phyloP scores from a whole-genome alignment of 2,329 filamentous ascomycete genomes.

The Fusarium duplospermum region DNA sequence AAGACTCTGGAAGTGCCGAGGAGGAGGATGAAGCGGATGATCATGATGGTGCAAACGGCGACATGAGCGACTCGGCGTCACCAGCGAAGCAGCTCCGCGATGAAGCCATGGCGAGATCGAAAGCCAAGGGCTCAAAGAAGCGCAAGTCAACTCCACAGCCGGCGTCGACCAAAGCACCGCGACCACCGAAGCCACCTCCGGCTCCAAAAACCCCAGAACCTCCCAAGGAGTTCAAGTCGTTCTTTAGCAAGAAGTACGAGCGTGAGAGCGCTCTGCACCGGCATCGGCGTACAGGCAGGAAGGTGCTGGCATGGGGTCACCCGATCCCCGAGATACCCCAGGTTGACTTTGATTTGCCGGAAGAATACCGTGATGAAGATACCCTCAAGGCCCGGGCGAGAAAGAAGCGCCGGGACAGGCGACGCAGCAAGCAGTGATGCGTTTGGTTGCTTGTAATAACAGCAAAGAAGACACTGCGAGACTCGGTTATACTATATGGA shows the following conservation, averaged over 20 bases:
- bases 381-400: conserved; percentile 69
- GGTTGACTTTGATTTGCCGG: conserved; percentile 79
- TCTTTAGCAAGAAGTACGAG: conserved; percentile 83
- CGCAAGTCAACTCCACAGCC: conserved; percentile 45
- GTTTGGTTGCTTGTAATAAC: conserved; percentile 35
- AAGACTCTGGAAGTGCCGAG: conserved; percentile 44
- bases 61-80: conserved; percentile 59
- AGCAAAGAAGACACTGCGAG: conserved; percentile 17
- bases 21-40: conserved; percentile 43
- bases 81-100: conserved; percentile 78
- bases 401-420: conserved; percentile 70
- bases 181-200: conserved; percentile 41
- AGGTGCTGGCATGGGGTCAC: conserved; percentile 82
- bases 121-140: conserved; percentile 50
- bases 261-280: conserved; percentile 83
- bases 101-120: conserved; percentile 71
- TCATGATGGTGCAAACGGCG: conserved; percentile 65
- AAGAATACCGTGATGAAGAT: conserved; percentile 69
- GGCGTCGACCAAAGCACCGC: conserved; percentile 20
- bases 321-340: conserved; percentile 79
- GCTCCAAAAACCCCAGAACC: conserved; percentile 52
- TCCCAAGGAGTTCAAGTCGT: conserved; percentile 80
- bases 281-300: conserved; percentile 75
- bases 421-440: conserved; percentile 58
- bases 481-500: conserved; percentile 26